These are phyloP conservation scores for Persicaria maculosa DNA, from an alignment of 148 eudicot species.

Conservation along the genomic window DNA sequence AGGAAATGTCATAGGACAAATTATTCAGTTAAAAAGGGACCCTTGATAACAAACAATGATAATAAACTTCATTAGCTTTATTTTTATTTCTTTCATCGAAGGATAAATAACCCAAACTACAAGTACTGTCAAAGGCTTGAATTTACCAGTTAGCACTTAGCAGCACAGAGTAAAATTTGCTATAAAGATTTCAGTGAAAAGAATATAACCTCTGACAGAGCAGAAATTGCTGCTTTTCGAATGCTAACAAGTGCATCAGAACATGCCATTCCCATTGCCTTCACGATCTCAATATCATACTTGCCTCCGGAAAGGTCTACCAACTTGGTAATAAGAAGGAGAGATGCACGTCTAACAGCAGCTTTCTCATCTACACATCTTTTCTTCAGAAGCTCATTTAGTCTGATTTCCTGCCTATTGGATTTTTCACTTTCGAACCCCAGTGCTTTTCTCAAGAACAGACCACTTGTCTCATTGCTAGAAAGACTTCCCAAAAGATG, in stretches of 20 bases:
- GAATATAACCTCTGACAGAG: constrained; percentile 79
- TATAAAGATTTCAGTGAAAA: not conserved
- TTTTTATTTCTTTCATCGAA: not conserved
- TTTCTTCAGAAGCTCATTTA: constrained; percentile 54
- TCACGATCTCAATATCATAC: constrained; percentile 67
- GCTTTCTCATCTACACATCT: constrained; percentile 93
- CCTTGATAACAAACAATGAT: not conserved
- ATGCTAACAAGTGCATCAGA: constrained; percentile 95
- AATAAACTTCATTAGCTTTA: not conserved
- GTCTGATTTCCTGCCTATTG: constrained; percentile 17
- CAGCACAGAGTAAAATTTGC: not conserved
- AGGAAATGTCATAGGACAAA: not conserved
- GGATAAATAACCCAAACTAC: not conserved
- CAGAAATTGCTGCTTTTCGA: constrained; percentile 79
- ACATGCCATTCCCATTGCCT: constrained; percentile 83
- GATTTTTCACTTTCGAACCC: constrained; percentile 28
- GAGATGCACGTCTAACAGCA: constrained; percentile 88
- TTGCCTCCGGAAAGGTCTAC: constrained; percentile 50
- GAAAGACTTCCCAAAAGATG: constrained; percentile 52
- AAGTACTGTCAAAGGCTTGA: not conserved
- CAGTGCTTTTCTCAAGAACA: constrained; percentile 46
- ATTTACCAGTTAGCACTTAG: not conserved
- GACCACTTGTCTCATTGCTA: constrained; percentile 23
- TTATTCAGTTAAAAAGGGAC: not conserved
- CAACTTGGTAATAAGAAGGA: constrained; percentile 59